phyloP scores from a whole-genome alignment of 2,329 filamentous ascomycete genomes.

The Xylaria sp. region DNA sequence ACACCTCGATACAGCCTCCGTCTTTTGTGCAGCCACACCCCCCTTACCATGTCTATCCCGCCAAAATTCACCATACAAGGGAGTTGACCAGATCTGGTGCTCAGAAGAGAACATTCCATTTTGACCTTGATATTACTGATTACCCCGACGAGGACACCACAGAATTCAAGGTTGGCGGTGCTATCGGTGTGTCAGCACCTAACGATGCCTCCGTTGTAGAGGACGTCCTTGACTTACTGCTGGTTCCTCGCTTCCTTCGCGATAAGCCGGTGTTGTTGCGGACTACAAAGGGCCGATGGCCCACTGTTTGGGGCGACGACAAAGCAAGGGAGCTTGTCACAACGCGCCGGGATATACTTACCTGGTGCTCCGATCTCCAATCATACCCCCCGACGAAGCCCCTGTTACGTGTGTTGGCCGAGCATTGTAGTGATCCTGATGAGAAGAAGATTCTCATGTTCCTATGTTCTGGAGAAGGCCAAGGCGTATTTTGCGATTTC shows the following conservation, averaged over 20 bases:
- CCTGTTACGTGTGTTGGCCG: conserved; percentile 84
- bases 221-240: conserved; percentile 82
- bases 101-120: conserved; percentile 97
- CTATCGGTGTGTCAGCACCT: conserved; percentile 91
- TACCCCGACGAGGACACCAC: conserved; percentile 86
- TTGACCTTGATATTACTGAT: conserved; percentile 94
- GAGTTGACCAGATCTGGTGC: conserved; percentile 89
- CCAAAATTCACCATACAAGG: conserved; percentile 84
- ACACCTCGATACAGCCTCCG: conserved; percentile 78
- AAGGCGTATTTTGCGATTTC: conserved; percentile 93
- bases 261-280: conserved; percentile 84
- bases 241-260: conserved; percentile 82
- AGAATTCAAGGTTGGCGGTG: conserved; percentile 96
- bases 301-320: conserved; percentile 97
- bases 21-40: conserved; percentile 93
- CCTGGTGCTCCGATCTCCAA: conserved; percentile 95
- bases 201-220: conserved; percentile 83
- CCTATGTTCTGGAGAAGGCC: conserved; percentile 88
- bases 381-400: conserved; percentile 91
- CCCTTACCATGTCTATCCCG: conserved; percentile 90
- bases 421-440: conserved; percentile 80
- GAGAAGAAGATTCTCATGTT: conserved; percentile 91
- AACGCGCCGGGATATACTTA: conserved; percentile 89
- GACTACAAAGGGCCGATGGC: conserved; percentile 88
- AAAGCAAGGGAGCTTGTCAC: conserved; percentile 85